phyloP scores from a whole-genome alignment of 306 rosid genomes.

The Quercus parvula region DNA sequence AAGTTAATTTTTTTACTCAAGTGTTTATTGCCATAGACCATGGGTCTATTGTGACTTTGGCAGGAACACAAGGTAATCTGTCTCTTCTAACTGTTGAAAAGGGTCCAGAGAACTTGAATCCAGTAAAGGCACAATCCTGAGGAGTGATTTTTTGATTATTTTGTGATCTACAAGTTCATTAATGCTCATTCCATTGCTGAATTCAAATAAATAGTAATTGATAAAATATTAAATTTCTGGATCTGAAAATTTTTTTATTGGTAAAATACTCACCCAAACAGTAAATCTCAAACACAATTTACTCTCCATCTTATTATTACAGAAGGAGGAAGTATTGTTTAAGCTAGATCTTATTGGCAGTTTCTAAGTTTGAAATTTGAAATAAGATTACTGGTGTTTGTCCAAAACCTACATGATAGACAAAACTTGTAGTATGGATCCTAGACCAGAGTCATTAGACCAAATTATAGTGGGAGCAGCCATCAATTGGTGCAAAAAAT shows the following conservation, averaged over 20 bases:
- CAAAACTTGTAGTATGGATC: slow-evolving; percentile 6
- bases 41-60: no score
- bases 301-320: no score
- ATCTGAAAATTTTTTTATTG: no score
- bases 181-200: no score
- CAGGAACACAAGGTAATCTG: no score
- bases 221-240: not conserved
- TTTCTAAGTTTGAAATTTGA: not conserved
- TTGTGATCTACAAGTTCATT: no score
- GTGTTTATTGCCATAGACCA: no score
- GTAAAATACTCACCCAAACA: no score
- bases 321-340: no score
- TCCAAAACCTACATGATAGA: not conserved
- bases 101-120: not conserved
- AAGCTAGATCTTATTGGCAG: no score
- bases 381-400: not conserved
- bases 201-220: not conserved
- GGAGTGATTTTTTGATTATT: not conserved
- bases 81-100: not conserved
- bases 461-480: not conserved
- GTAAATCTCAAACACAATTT: no score
- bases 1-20: not conserved
- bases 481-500: not conserved
- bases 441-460: not conserved
- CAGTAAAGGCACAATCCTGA: not conserved